A percentile compares a stretch with the other conserved stretches of the same genome.
phyloP scores from a whole-genome alignment of 2,329 filamentous ascomycete species.

The Pseudogymnoascus sp. region DNA sequence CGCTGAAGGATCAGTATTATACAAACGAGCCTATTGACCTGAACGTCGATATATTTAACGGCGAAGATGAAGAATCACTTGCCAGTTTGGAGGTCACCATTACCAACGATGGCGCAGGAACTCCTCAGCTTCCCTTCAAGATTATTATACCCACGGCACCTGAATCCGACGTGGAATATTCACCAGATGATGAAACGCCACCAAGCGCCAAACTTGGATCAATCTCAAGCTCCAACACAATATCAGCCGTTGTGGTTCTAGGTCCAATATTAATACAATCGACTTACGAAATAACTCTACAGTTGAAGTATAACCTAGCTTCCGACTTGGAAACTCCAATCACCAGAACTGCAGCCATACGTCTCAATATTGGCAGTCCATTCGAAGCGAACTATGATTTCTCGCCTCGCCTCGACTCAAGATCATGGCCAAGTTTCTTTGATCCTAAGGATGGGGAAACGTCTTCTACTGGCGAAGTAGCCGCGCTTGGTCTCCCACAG shows the following conservation, averaged over 20 bases:
- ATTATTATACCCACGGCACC: conserved; percentile 3
- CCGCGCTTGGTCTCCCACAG: conserved; percentile 63
- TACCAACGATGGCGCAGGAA: conserved; percentile 46
- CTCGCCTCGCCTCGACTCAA: conserved; percentile 67
- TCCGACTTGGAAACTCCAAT: conserved; percentile 78
- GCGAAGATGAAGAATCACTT: conserved; percentile 72
- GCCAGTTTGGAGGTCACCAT: conserved; percentile 65
- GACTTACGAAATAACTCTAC: conserved; percentile 63
- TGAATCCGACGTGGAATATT: not conserved
- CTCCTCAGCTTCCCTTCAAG: conserved; percentile 40
- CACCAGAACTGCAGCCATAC: conserved; percentile 62
- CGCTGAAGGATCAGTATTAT: conserved; percentile 68
- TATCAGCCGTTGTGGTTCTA: conserved; percentile 43
- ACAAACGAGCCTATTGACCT: conserved; percentile 71
- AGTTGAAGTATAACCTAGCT: conserved; percentile 69
- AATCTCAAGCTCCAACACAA: conserved; percentile 42
- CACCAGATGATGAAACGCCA: conserved; percentile 8
- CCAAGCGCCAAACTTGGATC: conserved; percentile 24
- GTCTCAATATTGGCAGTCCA: conserved; percentile 68
- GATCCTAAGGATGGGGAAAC: conserved; percentile 40
- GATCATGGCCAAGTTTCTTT: conserved; percentile 86
- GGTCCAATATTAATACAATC: conserved; percentile 45
- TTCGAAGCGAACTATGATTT: conserved; percentile 93
- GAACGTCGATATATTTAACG: conserved; percentile 66
- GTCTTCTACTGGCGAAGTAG: conserved; percentile 14